phyloP scores from a whole-genome alignment of 1,284 basidiomycete species.

The Microstroma glucosiphilum region DNA sequence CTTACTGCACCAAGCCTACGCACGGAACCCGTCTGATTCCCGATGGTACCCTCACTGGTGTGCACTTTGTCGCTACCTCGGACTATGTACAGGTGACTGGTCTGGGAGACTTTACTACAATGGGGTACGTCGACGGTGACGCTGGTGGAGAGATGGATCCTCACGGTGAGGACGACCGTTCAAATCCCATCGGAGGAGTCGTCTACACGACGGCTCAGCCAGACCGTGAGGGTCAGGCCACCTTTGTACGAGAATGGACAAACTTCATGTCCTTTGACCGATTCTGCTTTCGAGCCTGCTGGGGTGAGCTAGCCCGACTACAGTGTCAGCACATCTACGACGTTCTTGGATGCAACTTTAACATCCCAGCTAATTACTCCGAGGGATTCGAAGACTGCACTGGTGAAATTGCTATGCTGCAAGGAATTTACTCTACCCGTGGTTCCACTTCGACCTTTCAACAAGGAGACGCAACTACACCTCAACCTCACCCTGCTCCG shows the following conservation, averaged over 20 bases:
- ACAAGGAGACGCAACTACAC: slow-evolving; percentile 32
- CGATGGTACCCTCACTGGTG: slow-evolving; percentile 39
- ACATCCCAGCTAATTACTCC: slow-evolving; percentile 38
- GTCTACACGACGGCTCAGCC: slow-evolving; percentile 43
- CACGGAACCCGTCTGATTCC: slow-evolving; percentile 48
- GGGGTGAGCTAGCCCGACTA: slow-evolving; percentile 26
- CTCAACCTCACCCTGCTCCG: slow-evolving; percentile 20
- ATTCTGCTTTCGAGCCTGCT: slow-evolving; percentile 45
- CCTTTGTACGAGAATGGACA: slow-evolving; percentile 31
- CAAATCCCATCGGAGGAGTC: slow-evolving; percentile 43
- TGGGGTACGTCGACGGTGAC: slow-evolving; percentile 29
- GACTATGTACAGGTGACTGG: slow-evolving; percentile 47
- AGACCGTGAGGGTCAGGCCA: slow-evolving; percentile 22
- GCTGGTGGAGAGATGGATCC: slow-evolving; percentile 45
- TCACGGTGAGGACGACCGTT: slow-evolving; percentile 40
- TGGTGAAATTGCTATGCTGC: slow-evolving; percentile 29
- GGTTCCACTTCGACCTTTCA: slow-evolving; percentile 29
- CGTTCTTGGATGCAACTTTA: slow-evolving; percentile 41
- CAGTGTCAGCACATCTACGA: slow-evolving; percentile 48
- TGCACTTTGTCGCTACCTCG: slow-evolving; percentile 42
- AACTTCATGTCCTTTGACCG: slow-evolving; percentile 37
- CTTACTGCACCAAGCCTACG: slow-evolving; percentile 44
- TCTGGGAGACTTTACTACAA: slow-evolving; percentile 31
- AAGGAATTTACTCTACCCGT: slow-evolving; percentile 30
- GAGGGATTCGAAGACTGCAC: slow-evolving; percentile 41